A percentile compares a stretch with the other conserved stretches of the same genome.
Evolutionary conservation across 2,329 filamentous ascomycete species (phyloP).

Genomic region (Ophiognomonia clavigignenti-juglandacearum): DNA sequence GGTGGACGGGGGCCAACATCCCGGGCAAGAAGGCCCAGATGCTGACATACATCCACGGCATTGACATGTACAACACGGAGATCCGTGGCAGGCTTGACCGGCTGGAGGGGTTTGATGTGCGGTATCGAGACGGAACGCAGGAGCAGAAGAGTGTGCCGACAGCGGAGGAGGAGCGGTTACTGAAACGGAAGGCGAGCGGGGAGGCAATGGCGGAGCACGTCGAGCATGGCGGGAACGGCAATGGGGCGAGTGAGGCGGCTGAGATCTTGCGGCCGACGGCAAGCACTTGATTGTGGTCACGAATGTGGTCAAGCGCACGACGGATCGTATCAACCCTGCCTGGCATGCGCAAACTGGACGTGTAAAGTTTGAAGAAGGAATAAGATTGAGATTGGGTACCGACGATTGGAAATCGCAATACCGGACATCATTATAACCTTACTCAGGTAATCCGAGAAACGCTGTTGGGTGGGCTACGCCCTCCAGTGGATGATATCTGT

Average conservation of each 20-base stretch:
- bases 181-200: neutral
- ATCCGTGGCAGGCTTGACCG: neutral
- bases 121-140: neutral
- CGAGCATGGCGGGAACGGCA: neutral
- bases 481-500: too few species aligned
- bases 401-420: neutral
- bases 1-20: slow-evolving; percentile 8
- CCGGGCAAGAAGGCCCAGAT: slow-evolving; percentile 5
- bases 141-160: too few species aligned
- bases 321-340: neutral
- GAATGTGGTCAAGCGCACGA: neutral
- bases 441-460: neutral
- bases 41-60: slow-evolving; percentile 1
- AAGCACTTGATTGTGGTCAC: too few species aligned
- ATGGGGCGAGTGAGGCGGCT: slow-evolving; percentile 1
- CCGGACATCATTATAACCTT: neutral
- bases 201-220: neutral
- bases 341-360: neutral
- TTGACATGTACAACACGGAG: neutral
- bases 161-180: neutral
- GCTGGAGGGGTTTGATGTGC: slow-evolving; percentile 6
- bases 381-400: neutral
- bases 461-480: too few species aligned
- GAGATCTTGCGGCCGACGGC: slow-evolving; percentile 3
- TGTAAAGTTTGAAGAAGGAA: neutral